Base-by-base conservation (phyloP, 169 alveolate genomes). In the Plasmodium yoelii region DNA sequence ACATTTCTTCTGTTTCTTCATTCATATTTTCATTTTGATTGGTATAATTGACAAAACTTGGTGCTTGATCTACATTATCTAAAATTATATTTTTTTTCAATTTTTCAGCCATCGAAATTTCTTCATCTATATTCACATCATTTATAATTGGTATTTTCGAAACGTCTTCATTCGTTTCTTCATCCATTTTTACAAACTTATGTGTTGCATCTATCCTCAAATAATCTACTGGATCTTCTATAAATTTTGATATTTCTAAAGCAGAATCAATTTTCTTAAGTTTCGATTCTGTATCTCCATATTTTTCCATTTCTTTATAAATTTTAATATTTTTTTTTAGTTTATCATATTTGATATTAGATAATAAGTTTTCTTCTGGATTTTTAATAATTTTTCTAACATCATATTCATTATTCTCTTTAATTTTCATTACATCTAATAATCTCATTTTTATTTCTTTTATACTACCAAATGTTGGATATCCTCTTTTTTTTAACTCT, bases 61-160 rank as follows among this genome's bases (percentile, higher is more conserved):
- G 89, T 28, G n/a, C n/a, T 12, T 22, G 46, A n/a, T 77, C 80
- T 13, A 65, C 90, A 8, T 59, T 46, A 26, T 82, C 90, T 19
- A 82, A 47, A 42, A 39, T 24, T 44, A 82, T 65, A 18, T 44
- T 82, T 10, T 53, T 64, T 22, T 6, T 47, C 10, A 82, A 26
- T 13, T 64, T 82, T 26, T 82, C 90, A 5, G 90, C 90, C 90
- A 82, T 82, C 0, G 84, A 19, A 18, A 82, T 82, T 56, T 82
- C 84, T 46, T 67, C 46, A 5, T 59, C 70, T 28, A 82, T 18
- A 59, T 64, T 51, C 13, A 22, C 65, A 59, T 82, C 90, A 18
- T 82, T 82, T 22, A 82, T 39, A 22, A 82, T 82, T 15, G 90
- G 90, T 5, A 46, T 19, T 34, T 82, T 82, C 13, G 61, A 18